Evolutionary conservation across 768 basidiomycete genomes (phyloP).

Genomic region (Lactarius pseudohatsudake): DNA sequence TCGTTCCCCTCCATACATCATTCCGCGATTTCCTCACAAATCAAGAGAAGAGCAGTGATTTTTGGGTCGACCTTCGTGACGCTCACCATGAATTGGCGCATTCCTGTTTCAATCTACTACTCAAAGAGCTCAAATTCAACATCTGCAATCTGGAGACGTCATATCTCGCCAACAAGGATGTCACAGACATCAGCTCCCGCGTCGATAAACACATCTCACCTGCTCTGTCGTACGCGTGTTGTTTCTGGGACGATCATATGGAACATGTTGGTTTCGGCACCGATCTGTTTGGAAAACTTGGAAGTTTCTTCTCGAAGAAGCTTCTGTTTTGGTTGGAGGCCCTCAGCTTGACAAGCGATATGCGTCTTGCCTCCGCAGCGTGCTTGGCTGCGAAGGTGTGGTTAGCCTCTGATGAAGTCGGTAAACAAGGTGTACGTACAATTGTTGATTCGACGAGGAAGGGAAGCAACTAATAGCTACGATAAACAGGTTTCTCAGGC

Average conservation of each 20-base stretch:
- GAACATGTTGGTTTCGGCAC: neutral
- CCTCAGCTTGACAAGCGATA: neutral
- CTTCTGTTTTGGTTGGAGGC: neutral
- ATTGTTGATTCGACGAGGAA: neutral
- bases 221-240: neutral
- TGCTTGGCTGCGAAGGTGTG: neutral
- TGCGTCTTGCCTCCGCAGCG: neutral
- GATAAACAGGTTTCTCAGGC: no score
- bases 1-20: neutral
- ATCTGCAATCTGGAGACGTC: constrained; percentile 4
- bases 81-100: neutral
- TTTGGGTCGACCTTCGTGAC: neutral
- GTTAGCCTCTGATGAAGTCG: neutral
- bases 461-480: no score
- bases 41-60: neutral
- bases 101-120: neutral
- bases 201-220: neutral
- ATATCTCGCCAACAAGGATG: neutral
- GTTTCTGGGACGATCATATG: constrained; percentile 9
- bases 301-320: neutral
- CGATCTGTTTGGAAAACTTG: neutral
- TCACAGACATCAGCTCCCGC: neutral
- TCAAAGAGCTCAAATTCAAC: neutral
- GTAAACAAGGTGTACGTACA: neutral
- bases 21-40: constrained; percentile 6